Percentiles rank a stretch among this genome's conserved stretches.
These are phyloP conservation scores for Nemania sp. DNA, from an alignment of 2,329 filamentous ascomycete genomes.

Conservation along the genomic window DNA sequence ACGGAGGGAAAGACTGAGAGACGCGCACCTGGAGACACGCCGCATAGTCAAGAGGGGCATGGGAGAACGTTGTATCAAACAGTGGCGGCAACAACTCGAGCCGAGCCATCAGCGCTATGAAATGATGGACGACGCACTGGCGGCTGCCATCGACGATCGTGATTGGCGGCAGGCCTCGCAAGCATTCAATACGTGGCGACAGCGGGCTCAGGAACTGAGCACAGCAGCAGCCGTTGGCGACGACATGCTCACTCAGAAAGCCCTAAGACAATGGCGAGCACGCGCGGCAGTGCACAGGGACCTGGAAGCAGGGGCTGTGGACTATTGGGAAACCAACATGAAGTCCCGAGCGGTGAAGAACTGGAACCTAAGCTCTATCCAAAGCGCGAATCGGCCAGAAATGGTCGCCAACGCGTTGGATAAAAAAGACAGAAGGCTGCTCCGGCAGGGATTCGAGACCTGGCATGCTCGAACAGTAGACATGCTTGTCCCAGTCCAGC, in stretches of 20 bases:
- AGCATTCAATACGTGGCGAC: conserved; percentile 35
- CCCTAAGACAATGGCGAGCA: conserved; percentile 35
- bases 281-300: conserved; percentile 25
- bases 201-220: conserved; percentile 29
- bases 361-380: conserved; percentile 39
- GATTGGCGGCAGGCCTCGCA: conserved; percentile 30
- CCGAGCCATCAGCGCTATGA: conserved; percentile 34
- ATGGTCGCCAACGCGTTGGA: conserved; percentile 38
- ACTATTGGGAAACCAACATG: conserved; percentile 32
- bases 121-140: conserved; percentile 32
- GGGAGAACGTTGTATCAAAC: conserved; percentile 36
- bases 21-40: conserved; percentile 40
- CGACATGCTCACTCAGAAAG: conserved; percentile 30
- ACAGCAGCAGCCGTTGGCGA: conserved; percentile 28
- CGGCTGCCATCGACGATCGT: conserved; percentile 30
- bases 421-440: conserved; percentile 36
- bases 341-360: conserved; percentile 33
- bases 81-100: conserved; percentile 36
- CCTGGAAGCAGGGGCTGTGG: conserved; percentile 28
- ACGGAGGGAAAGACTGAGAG: conserved; percentile 38
- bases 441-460: conserved; percentile 36
- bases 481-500: conserved; percentile 34
- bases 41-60: conserved; percentile 40
- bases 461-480: conserved; percentile 38
- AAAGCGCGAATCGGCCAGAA: conserved; percentile 36